Evolutionary conservation across 495 filamentous ascomycete genomes (phyloP).

Genomic region (Aspergillus panamensis): DNA sequence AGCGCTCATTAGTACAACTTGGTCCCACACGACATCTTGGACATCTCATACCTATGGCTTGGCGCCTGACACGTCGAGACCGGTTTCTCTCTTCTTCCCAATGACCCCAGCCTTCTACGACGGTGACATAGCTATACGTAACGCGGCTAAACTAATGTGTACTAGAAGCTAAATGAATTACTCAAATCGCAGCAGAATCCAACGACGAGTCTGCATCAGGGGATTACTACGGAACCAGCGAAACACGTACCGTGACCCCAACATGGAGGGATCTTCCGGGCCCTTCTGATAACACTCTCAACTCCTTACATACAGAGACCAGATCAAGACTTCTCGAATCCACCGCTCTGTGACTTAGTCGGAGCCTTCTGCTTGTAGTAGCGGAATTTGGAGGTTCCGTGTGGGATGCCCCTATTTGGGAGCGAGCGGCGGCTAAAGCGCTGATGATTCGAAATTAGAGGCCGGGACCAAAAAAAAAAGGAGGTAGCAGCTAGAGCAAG

Average conservation of each 20-base stretch:
- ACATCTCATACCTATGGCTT: too few relatives aligned
- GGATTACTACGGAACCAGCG: background rate
- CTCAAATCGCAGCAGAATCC: too few relatives aligned
- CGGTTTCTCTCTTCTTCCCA: too few relatives aligned
- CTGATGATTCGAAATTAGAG: too few relatives aligned
- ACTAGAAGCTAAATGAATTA: too few relatives aligned
- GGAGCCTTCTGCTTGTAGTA: background rate
- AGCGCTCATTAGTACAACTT: too few relatives aligned
- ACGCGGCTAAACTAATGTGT: too few relatives aligned
- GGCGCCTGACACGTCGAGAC: too few relatives aligned
- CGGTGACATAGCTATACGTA: too few relatives aligned
- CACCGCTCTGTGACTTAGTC: background rate
- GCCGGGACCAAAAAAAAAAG: background rate
- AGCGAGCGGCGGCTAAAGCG: too few relatives aligned
- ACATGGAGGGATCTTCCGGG: background rate
- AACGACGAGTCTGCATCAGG: background rate
- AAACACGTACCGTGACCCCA: background rate
- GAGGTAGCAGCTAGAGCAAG: constrained; percentile 2
- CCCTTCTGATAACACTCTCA: background rate
- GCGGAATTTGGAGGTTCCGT: background rate
- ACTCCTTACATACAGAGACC: background rate
- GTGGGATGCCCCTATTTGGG: background rate
- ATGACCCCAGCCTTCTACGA: too few relatives aligned
- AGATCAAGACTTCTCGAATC: background rate
- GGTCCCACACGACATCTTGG: too few relatives aligned